These are phyloP conservation scores for fission yeast (Schizosaccharomyces pombe) DNA, from an alignment of 805 yeast species.

Conservation along the genomic window DNA sequence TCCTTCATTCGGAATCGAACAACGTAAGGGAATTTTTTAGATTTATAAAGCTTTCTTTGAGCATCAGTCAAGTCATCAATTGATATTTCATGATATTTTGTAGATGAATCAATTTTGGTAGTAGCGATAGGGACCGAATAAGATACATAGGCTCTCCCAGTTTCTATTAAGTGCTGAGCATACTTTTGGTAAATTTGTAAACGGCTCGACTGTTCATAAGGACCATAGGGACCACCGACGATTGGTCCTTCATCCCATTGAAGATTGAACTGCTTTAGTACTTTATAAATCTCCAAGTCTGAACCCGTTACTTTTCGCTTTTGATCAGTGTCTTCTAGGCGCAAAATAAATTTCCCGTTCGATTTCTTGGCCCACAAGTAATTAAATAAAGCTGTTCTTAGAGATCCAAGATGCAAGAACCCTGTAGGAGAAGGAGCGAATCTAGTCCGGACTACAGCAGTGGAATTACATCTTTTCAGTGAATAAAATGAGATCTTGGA, in stretches of 20 bases:
- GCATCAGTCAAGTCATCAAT: slow-evolving; percentile 19
- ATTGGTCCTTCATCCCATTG: slow-evolving; percentile 40
- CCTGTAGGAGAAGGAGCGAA: slow-evolving; percentile 99
- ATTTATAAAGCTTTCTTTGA: slow-evolving; percentile 19
- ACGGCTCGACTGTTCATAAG: slow-evolving; percentile 72
- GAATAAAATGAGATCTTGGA: no score
- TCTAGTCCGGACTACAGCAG: slow-evolving; percentile 40
- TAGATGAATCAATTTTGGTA: slow-evolving; percentile 32
- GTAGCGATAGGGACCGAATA: slow-evolving; percentile 55
- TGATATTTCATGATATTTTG: slow-evolving; percentile 43
- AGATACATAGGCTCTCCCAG: slow-evolving; percentile 66
- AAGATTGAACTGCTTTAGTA: slow-evolving; percentile 57
- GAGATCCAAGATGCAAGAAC: slow-evolving; percentile 71
- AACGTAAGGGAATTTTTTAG: slow-evolving; percentile 23
- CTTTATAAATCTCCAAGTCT: slow-evolving; percentile 51
- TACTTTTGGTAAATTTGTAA: slow-evolving; percentile 38
- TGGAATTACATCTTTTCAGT: neutral
- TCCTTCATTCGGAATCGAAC: slow-evolving; percentile 52
- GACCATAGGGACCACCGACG: slow-evolving; percentile 33
- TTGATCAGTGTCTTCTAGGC: slow-evolving; percentile 78
- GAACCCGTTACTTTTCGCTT: slow-evolving; percentile 60
- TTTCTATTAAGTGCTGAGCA: slow-evolving; percentile 23
- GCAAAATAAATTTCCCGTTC: slow-evolving; percentile 52
- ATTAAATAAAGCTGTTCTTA: slow-evolving; percentile 82
- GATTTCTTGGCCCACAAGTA: slow-evolving; percentile 59